These are phyloP conservation scores for Podila clonocystis DNA, from an alignment of 192 early-diverging fungal species.

Conservation along the genomic window DNA sequence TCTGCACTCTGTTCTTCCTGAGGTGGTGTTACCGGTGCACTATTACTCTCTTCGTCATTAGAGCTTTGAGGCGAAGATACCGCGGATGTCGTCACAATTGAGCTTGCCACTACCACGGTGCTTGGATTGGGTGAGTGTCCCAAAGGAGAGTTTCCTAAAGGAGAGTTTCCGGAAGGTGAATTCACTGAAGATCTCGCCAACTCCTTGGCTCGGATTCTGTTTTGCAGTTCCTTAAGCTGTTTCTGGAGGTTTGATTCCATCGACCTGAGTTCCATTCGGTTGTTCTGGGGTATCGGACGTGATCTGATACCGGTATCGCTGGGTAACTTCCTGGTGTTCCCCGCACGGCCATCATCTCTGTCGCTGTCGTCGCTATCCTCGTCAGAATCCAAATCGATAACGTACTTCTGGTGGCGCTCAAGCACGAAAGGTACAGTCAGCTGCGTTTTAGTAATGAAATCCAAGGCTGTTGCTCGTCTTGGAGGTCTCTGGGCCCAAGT, in stretches of 20 bases:
- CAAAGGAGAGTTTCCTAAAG: too few relatives aligned
- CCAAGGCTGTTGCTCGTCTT: conserved; percentile 32
- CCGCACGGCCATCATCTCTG: not conserved
- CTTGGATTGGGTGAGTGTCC: not conserved
- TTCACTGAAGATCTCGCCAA: conserved; percentile 5
- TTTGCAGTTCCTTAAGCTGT: conserved; percentile 21
- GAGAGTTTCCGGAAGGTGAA: not conserved
- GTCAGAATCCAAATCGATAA: conserved; percentile 36
- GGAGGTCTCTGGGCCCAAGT: conserved; percentile 1
- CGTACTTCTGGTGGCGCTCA: conserved; percentile 13
- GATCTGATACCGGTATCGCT: not conserved
- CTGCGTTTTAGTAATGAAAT: conserved; percentile 12
- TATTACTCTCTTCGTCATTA: too few relatives aligned
- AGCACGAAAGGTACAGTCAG: conserved; percentile 20
- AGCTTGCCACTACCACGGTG: too few relatives aligned
- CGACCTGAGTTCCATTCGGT: not conserved
- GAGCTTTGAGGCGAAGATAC: too few relatives aligned
- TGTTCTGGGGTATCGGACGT: not conserved
- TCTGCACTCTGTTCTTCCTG: not conserved
- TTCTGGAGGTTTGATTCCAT: conserved; percentile 8
- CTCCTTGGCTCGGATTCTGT: conserved; percentile 21
- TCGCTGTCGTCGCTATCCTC: conserved; percentile 21
- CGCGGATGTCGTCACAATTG: too few relatives aligned
- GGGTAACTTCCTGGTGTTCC: not conserved
- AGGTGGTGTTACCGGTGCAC: not conserved